These are phyloP conservation scores for Daldinia sp. DNA, from an alignment of 2,329 filamentous ascomycete genomes.

Conservation along the genomic window DNA sequence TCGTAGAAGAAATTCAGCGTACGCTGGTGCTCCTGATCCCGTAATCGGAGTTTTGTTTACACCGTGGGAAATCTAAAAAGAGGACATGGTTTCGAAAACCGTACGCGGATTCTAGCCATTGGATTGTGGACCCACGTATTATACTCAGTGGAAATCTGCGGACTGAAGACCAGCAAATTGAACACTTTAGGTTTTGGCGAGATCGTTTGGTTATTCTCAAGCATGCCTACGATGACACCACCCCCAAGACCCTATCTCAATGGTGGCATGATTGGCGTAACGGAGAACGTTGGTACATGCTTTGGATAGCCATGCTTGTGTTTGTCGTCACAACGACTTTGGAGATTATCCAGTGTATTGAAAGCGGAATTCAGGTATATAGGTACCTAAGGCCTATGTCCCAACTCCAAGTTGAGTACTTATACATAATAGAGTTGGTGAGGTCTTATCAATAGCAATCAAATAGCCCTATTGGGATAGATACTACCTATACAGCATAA, in stretches of 20 bases:
- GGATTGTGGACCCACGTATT: neutral
- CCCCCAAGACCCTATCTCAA: neutral
- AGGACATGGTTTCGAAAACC: neutral
- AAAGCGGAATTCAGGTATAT: neutral
- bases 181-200: neutral
- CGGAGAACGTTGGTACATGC: slow-evolving; percentile 8
- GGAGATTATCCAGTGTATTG: slow-evolving; percentile 3
- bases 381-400: neutral
- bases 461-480: no score
- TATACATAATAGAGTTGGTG: neutral
- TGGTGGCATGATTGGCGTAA: neutral
- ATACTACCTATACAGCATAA: no score
- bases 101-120: neutral
- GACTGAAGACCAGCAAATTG: neutral
- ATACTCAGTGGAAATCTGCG: neutral
- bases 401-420: neutral
- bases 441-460: no score
- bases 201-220: neutral
- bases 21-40: neutral
- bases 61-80: neutral
- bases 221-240: neutral
- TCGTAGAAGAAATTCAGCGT: neutral
- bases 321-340: slow-evolving; percentile 12
- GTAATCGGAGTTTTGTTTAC: neutral
- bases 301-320: slow-evolving; percentile 16